Evolutionary conservation across 306 rosid species (phyloP), one percentile per base, ranked within the genome.

Genomic region (Quercus gilva): DNA sequence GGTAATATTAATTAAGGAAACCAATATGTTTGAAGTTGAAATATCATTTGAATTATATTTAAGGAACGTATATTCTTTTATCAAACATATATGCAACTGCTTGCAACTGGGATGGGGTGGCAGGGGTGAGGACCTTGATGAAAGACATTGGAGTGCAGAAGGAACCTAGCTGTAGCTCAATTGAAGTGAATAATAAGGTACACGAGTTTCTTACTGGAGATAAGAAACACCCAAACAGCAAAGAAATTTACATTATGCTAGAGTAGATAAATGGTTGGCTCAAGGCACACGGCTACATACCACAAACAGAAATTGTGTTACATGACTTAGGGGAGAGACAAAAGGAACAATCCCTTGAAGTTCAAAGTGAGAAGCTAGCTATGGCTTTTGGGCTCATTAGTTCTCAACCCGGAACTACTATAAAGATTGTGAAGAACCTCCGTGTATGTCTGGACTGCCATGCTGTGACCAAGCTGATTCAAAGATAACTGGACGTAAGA

Each of bases 281-380:
- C 19, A 86, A 75, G 82, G 86, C 87, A 21, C 78, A 82, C 0
- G 90, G 90, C 61, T 92, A 94, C 81, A 77, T 82, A 1, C 96
- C 96, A 23, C 89, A 88, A 35, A 90, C 83, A 21, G 90, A 88
- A 31, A 68, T 80, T 3, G 97, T 94, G 56, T 74, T 90, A 21
- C 98, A 90, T 73, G 96, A 94, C 79, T 69, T 92, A 33, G 92
- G 83, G 78, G 90, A 88, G 80, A 84, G 83, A 67, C 88, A 90
- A 51, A 94, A 94, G 65, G 86, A 89, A 83, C 89, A 76, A 25
- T 90, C 90, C 20, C 88, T 94, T 28, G 90, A 87, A 81, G 97
- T 92, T 76, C 98, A 94, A 33, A 90, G 98, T 35, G 94, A 94
- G 87, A 92, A 90, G 80, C 92, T 94, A 65, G 97, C 96, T 18